Percentiles rank a stretch among this genome's conserved stretches.
These are phyloP conservation scores for Buxus sempervirens DNA, from an alignment of 164 flowering plant genomes.

Conservation along the genomic window DNA sequence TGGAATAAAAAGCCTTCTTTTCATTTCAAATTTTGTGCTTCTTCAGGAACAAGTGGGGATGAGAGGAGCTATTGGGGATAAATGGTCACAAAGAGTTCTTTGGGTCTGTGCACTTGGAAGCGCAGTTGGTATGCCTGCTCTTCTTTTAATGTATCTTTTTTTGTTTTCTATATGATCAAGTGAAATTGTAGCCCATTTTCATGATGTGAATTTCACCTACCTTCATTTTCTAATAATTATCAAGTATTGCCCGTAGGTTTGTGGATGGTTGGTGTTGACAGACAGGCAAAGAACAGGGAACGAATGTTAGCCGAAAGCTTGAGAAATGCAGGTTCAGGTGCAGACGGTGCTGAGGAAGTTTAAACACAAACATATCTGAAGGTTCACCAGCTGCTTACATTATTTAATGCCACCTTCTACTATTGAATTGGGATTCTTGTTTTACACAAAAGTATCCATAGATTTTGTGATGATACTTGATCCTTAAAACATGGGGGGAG, in stretches of 20 bases:
- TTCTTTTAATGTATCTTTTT: not conserved
- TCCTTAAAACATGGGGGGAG: too few relatives aligned
- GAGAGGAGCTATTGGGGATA: slow-evolving; percentile 78
- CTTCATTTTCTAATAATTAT: not conserved
- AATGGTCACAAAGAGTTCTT: slow-evolving; percentile 79
- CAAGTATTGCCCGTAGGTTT: slow-evolving; percentile 42
- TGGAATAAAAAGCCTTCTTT: too few relatives aligned
- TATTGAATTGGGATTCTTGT: not conserved
- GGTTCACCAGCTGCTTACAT: too few relatives aligned
- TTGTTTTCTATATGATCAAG: not conserved
- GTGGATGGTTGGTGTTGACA: slow-evolving; percentile 78
- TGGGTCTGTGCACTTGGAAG: slow-evolving; percentile 86
- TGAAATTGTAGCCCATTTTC: too few relatives aligned
- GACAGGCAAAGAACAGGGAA: slow-evolving; percentile 65
- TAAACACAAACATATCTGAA: slow-evolving; percentile 2
- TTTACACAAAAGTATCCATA: too few relatives aligned
- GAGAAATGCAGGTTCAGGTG: slow-evolving; percentile 37
- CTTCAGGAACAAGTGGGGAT: slow-evolving; percentile 28
- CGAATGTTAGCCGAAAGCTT: slow-evolving; percentile 57
- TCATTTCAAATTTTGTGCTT: not conserved
- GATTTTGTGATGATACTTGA: too few relatives aligned
- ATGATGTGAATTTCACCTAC: too few relatives aligned
- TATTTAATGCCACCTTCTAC: not conserved
- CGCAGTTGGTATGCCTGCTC: slow-evolving; percentile 47
- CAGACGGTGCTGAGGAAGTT: slow-evolving; percentile 33